These are phyloP conservation scores for Mycena indigotica DNA, from an alignment of 768 basidiomycete genomes.

Conservation along the genomic window DNA sequence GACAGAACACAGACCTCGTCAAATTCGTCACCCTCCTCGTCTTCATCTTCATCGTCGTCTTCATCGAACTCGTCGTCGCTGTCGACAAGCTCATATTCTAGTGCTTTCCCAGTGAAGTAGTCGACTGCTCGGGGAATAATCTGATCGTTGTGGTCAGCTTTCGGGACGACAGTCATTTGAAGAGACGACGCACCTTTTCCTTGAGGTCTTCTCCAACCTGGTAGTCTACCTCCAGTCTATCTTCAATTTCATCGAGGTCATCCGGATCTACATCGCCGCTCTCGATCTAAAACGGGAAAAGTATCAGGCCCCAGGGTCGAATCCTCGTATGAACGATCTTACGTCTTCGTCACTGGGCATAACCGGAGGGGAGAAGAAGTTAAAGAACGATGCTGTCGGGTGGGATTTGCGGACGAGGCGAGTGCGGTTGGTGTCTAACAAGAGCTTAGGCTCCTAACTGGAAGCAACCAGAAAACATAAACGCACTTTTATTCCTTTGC, in stretches of 20 bases:
- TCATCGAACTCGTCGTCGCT: slow-evolving; percentile 60
- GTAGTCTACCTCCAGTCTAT: slow-evolving; percentile 93
- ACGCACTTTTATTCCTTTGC: slow-evolving; percentile 96
- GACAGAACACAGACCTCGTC: slow-evolving; percentile 45
- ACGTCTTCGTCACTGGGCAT: slow-evolving; percentile 23
- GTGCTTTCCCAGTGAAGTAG: slow-evolving; percentile 96
- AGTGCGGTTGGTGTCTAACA: slow-evolving; percentile 77
- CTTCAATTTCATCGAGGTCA: slow-evolving; percentile 88
- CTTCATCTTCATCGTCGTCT: slow-evolving; percentile 57
- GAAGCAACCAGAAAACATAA: neutral
- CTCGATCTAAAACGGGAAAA: too few species aligned
- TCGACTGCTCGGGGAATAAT: slow-evolving; percentile 94
- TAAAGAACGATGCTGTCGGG: slow-evolving; percentile 96
- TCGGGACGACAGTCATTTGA: neutral
- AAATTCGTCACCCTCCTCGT: slow-evolving; percentile 52
- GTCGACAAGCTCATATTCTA: slow-evolving; percentile 73
- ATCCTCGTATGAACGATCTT: neutral
- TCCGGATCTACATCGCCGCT: slow-evolving; percentile 77
- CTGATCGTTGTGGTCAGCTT: slow-evolving; percentile 39
- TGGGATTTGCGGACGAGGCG: slow-evolving; percentile 83
- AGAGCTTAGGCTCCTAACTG: neutral
- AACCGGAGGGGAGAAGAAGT: slow-evolving; percentile 67
- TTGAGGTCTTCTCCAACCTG: slow-evolving; percentile 98
- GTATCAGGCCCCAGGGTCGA: too few species aligned
- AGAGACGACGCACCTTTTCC: slow-evolving; percentile 69